Base-by-base conservation (phyloP, 176 grass and related monocot genomes). In the Calamus simplicifolius region DNA sequence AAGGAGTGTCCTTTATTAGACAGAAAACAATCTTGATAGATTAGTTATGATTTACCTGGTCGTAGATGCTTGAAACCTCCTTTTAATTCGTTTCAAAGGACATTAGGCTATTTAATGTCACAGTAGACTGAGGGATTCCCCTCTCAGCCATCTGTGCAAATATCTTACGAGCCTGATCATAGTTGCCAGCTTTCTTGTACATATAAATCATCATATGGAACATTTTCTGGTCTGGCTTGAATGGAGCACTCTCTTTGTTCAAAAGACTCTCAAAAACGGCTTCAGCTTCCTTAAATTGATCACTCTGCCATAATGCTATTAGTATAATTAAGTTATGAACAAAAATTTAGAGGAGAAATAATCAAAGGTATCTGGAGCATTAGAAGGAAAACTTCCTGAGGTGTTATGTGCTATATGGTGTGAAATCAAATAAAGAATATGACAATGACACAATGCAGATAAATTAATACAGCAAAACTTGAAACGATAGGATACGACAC, bases 201-300 rank as follows among this genome's bases (percentile, higher is more conserved):
- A 91, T 91, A 64, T 91, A 97, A 59, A 97, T 97, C 87, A 97
- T 91, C 93, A 88, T 91, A 76, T 91, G 92, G 68, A 91, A 97
- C 84, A 88, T 97, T 69, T 91, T 91, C 81, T 91, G 92, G 58
- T 97, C 92, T 72, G 92, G 87, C 68, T 88, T 97, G 59, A 91
- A 97, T 35, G 68, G 59, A 69, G 67, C 21, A 57, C 81, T 88
- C 68, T 91, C 79, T 69, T 88, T 81, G 23, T 75, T 91, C 38
- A 91, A 71, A 79, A 97, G 83, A 58, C 77, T 77, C 51, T 97
- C 71, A 59, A 91, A 97, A 77, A 85, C 77, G 75, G 69, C 64
- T 77, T 97, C 78, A 19, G 79, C 75, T 69, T 90, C 87, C 53
- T 67, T 70, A 48, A 80, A 85, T 75, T 82, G 85, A 14, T 85